Percentiles rank a stretch among this genome's conserved stretches.
These are phyloP conservation scores for Sporobolus alterniflorus DNA, from an alignment of 202 grass and related monocot genomes.

Conservation along the genomic window DNA sequence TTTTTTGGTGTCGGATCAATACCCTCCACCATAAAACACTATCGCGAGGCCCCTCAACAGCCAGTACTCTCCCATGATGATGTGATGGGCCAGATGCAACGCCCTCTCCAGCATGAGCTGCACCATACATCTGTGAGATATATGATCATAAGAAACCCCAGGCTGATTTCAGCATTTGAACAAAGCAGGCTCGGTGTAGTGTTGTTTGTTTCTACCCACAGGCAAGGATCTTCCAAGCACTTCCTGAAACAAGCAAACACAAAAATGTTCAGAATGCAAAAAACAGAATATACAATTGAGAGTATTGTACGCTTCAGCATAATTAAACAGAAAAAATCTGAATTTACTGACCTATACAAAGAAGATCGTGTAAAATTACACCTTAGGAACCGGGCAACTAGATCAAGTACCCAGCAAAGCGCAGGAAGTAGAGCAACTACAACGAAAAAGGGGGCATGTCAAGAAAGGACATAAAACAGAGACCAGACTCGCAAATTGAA, in stretches of 20 bases:
- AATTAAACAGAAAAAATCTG: slow-evolving; percentile 8
- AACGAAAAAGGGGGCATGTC: slow-evolving; percentile 34
- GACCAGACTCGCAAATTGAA: slow-evolving; percentile 19
- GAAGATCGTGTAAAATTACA: slow-evolving; percentile 76
- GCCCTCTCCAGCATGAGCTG: slow-evolving; percentile 16
- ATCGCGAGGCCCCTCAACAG: slow-evolving; percentile 39
- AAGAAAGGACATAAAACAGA: neutral
- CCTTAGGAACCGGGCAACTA: slow-evolving; percentile 90
- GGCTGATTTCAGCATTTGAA: slow-evolving; percentile 82
- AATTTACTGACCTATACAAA: slow-evolving; percentile 79
- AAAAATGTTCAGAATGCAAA: neutral
- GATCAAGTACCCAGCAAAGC: slow-evolving; percentile 91
- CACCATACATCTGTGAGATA: slow-evolving; percentile 35
- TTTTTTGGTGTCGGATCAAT: slow-evolving; percentile 27
- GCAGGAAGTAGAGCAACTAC: slow-evolving; percentile 93
- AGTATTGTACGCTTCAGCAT: neutral
- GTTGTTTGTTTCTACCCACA: slow-evolving; percentile 87
- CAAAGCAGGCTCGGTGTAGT: slow-evolving; percentile 66
- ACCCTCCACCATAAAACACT: slow-evolving; percentile 25
- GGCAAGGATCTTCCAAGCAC: slow-evolving; percentile 87
- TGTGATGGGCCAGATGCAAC: slow-evolving; percentile 13
- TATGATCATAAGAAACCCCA: slow-evolving; percentile 95
- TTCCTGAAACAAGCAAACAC: slow-evolving; percentile 57
- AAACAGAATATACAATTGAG: neutral
- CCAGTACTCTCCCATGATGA: slow-evolving; percentile 59